Evolutionary conservation across 2,329 filamentous ascomycete species (phyloP), one percentile per base, ranked within the genome.

Genomic region (Mycosphaerella sp.): DNA sequence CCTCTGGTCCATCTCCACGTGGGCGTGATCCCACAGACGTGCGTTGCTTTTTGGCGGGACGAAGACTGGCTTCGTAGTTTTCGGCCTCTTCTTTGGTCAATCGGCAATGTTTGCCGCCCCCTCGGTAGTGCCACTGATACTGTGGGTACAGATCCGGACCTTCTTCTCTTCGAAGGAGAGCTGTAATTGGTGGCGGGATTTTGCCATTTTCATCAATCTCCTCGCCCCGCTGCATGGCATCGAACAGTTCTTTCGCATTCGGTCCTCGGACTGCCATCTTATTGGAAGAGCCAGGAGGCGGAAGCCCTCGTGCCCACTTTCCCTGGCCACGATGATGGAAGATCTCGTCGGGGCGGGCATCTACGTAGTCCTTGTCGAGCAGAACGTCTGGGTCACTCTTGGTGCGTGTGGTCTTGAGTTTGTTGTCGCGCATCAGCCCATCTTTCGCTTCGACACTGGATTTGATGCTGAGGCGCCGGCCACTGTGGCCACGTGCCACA

Each of bases 71-170:
- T 39, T 48, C 38, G 32, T 52, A 47, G 45, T 48, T 26, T 45
- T 55, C 51, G 56, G 58, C 32, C 43, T 66, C 57, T 34, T 60
- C 52, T 54, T 69, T 69, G 4, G 62, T 58, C 36, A 61, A 49
- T 29, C 63, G 52, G 41, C 62, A 59, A 64, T 66, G 68, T 47
- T 68, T 69, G 10, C 67, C 66, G 29, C 67, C 67, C 7, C 67
- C 67, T 31, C 66, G 62, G 41, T 69, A 69, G 40, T 62, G 43
- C 66, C 66, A 69, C 3, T 54, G 53, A 17, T 66, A 53, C 9
- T 62, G 44, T 4, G 66, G 67, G 51, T 59, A 69, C 38, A 61
- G 60, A n/a, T 66, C 64, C 4, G 66, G 66, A 10, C 66, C 65
- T 42, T 69, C 66, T n/a, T 59, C 58, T 38, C 59, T 62, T 21